Conservation (phyloP, 345 rosid genomes). For the Aquilaria malaccensis region DNA sequence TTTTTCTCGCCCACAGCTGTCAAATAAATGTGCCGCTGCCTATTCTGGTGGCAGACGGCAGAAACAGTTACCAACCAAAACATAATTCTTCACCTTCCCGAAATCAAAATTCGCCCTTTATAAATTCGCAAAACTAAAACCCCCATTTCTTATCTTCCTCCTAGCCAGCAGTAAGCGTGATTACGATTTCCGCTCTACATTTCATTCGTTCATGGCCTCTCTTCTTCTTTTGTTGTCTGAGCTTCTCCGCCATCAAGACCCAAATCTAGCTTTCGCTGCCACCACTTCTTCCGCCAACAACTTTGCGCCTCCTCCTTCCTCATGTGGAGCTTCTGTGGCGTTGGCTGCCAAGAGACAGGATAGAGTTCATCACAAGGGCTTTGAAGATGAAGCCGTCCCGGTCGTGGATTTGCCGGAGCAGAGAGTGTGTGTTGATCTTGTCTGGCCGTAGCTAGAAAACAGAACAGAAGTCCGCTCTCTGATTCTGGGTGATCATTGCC, state of each 20-base stretch:
- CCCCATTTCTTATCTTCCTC: too few species aligned
- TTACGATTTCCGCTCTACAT: too few species aligned
- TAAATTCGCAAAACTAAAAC: too few species aligned
- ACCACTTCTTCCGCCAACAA: not conserved
- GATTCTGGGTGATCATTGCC: too few species aligned
- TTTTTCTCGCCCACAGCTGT: too few species aligned
- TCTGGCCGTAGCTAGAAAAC: slow-evolving; percentile 6
- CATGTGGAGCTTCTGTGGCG: slow-evolving; percentile 5
- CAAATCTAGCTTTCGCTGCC: not conserved
- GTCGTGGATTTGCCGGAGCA: slow-evolving; percentile 10
- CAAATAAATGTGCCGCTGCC: too few species aligned
- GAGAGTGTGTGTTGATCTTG: slow-evolving; percentile 11
- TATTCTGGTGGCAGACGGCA: too few species aligned
- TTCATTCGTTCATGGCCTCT: slow-evolving; percentile 12
- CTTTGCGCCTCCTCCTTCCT: not conserved
- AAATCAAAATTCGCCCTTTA: too few species aligned
- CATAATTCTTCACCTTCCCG: too few species aligned
- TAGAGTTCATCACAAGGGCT: not conserved
- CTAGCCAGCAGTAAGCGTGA: too few species aligned
- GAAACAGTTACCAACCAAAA: too few species aligned
- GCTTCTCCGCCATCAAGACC: slow-evolving; percentile 14
- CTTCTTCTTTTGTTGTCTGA: slow-evolving; percentile 17
- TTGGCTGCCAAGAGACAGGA: slow-evolving; percentile 1
- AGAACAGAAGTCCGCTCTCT: too few species aligned
- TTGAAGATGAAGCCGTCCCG: not conserved